Percentiles rank a stretch among this genome's conserved stretches.
phyloP scores from a whole-genome alignment of 352 stramenopile species.

The Globisporangium nodosum region DNA sequence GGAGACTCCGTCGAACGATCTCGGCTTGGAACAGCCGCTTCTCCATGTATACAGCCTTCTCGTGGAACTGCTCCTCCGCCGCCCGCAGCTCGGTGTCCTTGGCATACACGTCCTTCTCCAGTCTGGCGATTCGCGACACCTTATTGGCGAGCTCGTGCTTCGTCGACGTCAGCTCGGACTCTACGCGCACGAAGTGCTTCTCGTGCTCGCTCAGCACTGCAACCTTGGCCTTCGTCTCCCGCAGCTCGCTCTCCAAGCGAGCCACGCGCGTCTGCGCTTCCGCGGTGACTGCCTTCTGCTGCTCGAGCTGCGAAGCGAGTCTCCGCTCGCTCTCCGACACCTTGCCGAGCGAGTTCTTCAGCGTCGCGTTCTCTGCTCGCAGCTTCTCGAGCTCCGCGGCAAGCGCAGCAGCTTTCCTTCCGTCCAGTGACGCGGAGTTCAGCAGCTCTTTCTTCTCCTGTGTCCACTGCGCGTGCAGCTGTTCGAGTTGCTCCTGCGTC shows the following conservation, averaged over 20 bases:
- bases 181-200: slow-evolving; percentile 23
- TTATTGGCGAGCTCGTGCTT: slow-evolving; percentile 31
- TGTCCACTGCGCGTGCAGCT: slow-evolving; percentile 50
- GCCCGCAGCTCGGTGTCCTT: slow-evolving; percentile 25
- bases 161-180: slow-evolving; percentile 26
- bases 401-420: slow-evolving; percentile 23
- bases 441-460: slow-evolving; percentile 54
- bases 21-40: slow-evolving; percentile 55
- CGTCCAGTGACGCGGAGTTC: slow-evolving; percentile 24
- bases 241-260: slow-evolving; percentile 30
- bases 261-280: slow-evolving; percentile 26
- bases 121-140: slow-evolving; percentile 19
- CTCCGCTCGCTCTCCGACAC: slow-evolving; percentile 32
- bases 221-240: slow-evolving; percentile 21
- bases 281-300: slow-evolving; percentile 14
- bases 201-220: slow-evolving; percentile 31
- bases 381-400: slow-evolving; percentile 34
- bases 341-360: slow-evolving; percentile 25
- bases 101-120: slow-evolving; percentile 31
- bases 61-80: slow-evolving; percentile 21
- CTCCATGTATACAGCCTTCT: slow-evolving; percentile 30
- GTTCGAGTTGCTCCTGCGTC: slow-evolving; percentile 46
- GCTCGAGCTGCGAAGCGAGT: slow-evolving; percentile 18
- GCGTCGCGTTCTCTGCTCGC: slow-evolving; percentile 27
- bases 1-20: slow-evolving; percentile 64